Percentiles rank a stretch among this genome's conserved stretches.
Evolutionary conservation across 768 basidiomycete species (phyloP).

Genomic region (Cyclocybe aegerita): DNA sequence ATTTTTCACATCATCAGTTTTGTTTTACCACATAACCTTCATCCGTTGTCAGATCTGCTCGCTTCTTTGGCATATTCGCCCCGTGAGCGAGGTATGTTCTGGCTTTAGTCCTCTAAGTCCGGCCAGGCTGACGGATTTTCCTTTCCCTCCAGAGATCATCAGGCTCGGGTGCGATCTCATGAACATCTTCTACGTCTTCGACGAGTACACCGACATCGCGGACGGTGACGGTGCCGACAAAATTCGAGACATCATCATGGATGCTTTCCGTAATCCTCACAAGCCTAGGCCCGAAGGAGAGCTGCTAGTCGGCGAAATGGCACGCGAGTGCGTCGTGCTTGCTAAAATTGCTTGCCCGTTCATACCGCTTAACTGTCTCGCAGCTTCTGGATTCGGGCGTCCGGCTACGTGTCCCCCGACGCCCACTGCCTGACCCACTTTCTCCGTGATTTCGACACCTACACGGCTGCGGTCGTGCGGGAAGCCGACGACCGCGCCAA

Average conservation of each 20-base stretch:
- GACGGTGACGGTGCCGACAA: conserved; percentile 27
- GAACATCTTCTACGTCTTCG: conserved; percentile 47
- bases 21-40: not conserved
- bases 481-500: conserved; percentile 41
- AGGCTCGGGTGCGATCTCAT: conserved; percentile 41
- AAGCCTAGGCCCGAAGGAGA: conserved; percentile 36
- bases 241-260: conserved; percentile 34
- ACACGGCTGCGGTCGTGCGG: conserved; percentile 34
- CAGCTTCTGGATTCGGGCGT: conserved; percentile 28
- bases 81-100: conserved; percentile 16
- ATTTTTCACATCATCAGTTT: too few species aligned
- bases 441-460: conserved; percentile 17
- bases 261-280: conserved; percentile 38
- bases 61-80: conserved; percentile 18
- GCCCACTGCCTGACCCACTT: conserved; percentile 22
- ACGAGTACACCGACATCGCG: conserved; percentile 47
- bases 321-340: conserved; percentile 33
- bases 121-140: not conserved
- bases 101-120: not conserved
- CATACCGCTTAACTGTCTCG: not conserved
- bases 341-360: conserved; percentile 5
- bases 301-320: conserved; percentile 33
- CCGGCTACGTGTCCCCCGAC: conserved; percentile 10
- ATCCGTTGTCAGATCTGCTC: conserved; percentile 13
- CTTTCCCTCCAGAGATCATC: conserved; percentile 11